Conservation (phyloP, 768 basidiomycete genomes). For the Neoboletus magnificus region DNA sequence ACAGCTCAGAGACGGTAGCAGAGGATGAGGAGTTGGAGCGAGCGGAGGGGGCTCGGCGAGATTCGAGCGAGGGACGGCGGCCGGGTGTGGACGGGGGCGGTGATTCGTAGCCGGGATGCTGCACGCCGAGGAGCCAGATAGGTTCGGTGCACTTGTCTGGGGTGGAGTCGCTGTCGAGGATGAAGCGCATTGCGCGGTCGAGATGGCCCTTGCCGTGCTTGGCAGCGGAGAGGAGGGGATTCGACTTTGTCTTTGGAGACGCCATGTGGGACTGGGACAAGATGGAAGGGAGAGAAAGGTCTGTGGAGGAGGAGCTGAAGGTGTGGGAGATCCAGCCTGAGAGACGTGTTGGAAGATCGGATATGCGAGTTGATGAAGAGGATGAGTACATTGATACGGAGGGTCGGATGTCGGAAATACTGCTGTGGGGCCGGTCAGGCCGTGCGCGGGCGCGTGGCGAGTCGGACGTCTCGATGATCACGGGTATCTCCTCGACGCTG, state of each 20-base stretch:
- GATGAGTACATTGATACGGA: slow-evolving; percentile 45
- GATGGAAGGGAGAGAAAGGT: slow-evolving; percentile 63
- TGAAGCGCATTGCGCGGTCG: slow-evolving; percentile 82
- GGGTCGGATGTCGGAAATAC: slow-evolving; percentile 41
- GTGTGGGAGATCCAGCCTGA: slow-evolving; percentile 82
- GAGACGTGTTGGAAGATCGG: slow-evolving; percentile 71
- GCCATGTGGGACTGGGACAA: slow-evolving; percentile 46
- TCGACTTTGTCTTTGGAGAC: slow-evolving; percentile 43
- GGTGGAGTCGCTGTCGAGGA: slow-evolving; percentile 86
- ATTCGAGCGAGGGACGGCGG: slow-evolving; percentile 41
- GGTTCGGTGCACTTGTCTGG: slow-evolving; percentile 79
- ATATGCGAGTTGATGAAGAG: slow-evolving; percentile 49
- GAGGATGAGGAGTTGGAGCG: slow-evolving; percentile 45
- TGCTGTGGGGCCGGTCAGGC: slow-evolving; percentile 52
- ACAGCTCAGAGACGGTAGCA: slow-evolving; percentile 32
- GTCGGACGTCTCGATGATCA: slow-evolving; percentile 62
- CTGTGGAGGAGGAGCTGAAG: slow-evolving; percentile 67
- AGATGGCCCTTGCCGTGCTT: slow-evolving; percentile 73
- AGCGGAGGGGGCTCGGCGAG: slow-evolving; percentile 41
- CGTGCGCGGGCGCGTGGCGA: slow-evolving; percentile 54
- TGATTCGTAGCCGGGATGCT: slow-evolving; percentile 71
- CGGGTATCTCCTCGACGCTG: slow-evolving; percentile 50
- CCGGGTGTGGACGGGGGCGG: slow-evolving; percentile 26
- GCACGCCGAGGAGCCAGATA: slow-evolving; percentile 88
- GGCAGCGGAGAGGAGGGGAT: slow-evolving; percentile 61